Evolutionary conservation across 2,329 filamentous ascomycete species (phyloP), one percentile per base, ranked within the genome.

Genomic region (Alternaria infectoria): DNA sequence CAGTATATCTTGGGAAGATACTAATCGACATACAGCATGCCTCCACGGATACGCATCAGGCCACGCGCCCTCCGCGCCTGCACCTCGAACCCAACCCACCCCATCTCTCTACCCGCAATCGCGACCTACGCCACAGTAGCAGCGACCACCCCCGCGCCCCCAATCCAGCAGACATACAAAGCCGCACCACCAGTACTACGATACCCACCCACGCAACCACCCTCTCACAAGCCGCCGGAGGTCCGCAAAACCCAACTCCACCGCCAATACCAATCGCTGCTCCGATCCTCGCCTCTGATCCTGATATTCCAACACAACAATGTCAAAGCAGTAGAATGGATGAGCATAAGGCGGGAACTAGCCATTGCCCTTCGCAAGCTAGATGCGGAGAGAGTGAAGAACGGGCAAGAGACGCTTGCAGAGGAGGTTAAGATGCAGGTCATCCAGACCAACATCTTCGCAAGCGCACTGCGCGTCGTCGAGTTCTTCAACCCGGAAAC

Each of bases 221-320:
- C 93, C 5, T 97, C 92, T 58, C 91, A 96, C 78, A 92, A 95
- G 77, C 91, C 90, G 19, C 88, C 94, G 50, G 91, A 97, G 77
- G 91, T 91, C 74, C 91, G 95, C 79, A 97, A 98, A 83, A 91
- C 93, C 15, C 96, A 99, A 81, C 86, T 98, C 19, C 88, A 91
- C 69, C 89, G 94, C 61, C 89, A 91, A 73, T 97, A 97, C 82
- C 93, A 94, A 55, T 96, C 94, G 50, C 85, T 97, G 65, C 88
- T 97, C 62, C 92, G 92, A 63, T 93, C 93, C 21, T 91, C 92
- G 11, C 93, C 94, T 44, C 81, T 97, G 65, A 90, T 97, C 70
- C 87, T 97, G 62, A 86, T 97, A 74, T 96, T 97, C 85, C 90
- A 92, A 77, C 90, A 92, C 83, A 91, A 91, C 82, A 92, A 92